phyloP scores from a whole-genome alignment of 306 rosid genomes.

The Begonia masoniana region DNA sequence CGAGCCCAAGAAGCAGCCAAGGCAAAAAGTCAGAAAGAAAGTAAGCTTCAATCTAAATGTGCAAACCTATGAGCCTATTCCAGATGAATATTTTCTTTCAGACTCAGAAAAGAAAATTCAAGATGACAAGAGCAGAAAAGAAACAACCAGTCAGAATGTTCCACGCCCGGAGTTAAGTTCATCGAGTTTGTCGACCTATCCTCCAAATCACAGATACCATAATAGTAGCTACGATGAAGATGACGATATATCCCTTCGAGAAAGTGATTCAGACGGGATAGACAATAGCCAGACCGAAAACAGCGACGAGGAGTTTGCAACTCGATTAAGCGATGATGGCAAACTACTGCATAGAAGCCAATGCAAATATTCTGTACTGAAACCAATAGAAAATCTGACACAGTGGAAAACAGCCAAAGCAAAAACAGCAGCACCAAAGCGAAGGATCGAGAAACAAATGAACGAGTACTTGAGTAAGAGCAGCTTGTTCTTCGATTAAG shows the following conservation, averaged over 20 bases:
- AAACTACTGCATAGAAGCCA: slow-evolving; percentile 8
- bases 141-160: slow-evolving; percentile 12
- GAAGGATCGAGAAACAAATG: too few relatives aligned
- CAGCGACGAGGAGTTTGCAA: slow-evolving; percentile 11
- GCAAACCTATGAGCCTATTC: slow-evolving; percentile 62
- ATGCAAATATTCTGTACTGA: slow-evolving; percentile 42
- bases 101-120: slow-evolving; percentile 35
- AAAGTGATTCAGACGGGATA: slow-evolving; percentile 41
- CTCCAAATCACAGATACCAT: slow-evolving; percentile 61
- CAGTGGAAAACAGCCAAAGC: slow-evolving; percentile 77
- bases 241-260: slow-evolving; percentile 30
- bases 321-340: background rate
- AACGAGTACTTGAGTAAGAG: too few relatives aligned
- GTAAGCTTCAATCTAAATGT: slow-evolving; percentile 81
- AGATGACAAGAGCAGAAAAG: slow-evolving; percentile 10
- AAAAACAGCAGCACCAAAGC: slow-evolving; percentile 22
- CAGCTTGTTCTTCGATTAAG: too few relatives aligned
- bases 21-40: slow-evolving; percentile 51
- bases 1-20: slow-evolving; percentile 35
- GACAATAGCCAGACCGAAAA: slow-evolving; percentile 26
- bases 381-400: slow-evolving; percentile 63
- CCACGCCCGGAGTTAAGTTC: slow-evolving; percentile 13
- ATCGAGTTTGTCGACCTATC: slow-evolving; percentile 19
- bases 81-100: slow-evolving; percentile 29
- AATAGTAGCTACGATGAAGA: slow-evolving; percentile 48